Base-by-base conservation (phyloP, 2,329 filamentous ascomycete species). In the Epichloe coenophiala region DNA sequence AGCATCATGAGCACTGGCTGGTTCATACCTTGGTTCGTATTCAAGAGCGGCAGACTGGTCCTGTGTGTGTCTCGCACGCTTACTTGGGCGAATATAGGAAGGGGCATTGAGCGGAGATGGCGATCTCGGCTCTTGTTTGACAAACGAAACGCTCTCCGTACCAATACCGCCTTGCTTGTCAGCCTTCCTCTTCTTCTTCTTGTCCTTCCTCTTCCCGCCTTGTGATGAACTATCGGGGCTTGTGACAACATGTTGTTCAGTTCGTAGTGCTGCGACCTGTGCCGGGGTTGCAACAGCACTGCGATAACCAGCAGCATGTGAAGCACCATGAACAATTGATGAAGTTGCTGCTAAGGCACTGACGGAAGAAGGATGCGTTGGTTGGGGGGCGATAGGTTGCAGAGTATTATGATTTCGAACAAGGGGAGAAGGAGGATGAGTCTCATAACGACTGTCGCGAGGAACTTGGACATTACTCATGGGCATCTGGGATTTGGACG, bases 311-410 rank as follows among this genome's bases (percentile, higher is more conserved):
- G 38, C 44, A 17, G 43, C 45, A 17, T 43, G 43, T 12, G 48
- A 7, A 15, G 33, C 7, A 2, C 49, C 48, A 6, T 46, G 52
- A 21, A 45, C 19, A 8, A 35, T 23, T n/a, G 49, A 21, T 8
- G 52, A 53, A 37, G 52, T 47, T 35, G 38, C 39, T 17, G 52
- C 42, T 5, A 53, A 36, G 3, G 52, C 66, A 57, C 76, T 70
- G 68, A 83, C 62, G 55, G 76, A 71, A 63, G 84, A 74, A 55
- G 80, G 80, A 61, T 86, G 83, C 46, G 82, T 81, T 49, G 87
- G 85, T 60, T 87, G 86, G 27, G 87, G 87, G 86, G 86, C 86
- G 61, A 84, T 69, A 41, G 84, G 84, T 37, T 81, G 83, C 47
- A 82, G 78, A 59, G 90, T 83, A 62, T 89, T 83, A 63, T 89